A percentile compares a stretch with the other conserved stretches of the same genome.
Evolutionary conservation across 495 filamentous ascomycete genomes (phyloP).

Genomic region (Hypoxylon perforatum): DNA sequence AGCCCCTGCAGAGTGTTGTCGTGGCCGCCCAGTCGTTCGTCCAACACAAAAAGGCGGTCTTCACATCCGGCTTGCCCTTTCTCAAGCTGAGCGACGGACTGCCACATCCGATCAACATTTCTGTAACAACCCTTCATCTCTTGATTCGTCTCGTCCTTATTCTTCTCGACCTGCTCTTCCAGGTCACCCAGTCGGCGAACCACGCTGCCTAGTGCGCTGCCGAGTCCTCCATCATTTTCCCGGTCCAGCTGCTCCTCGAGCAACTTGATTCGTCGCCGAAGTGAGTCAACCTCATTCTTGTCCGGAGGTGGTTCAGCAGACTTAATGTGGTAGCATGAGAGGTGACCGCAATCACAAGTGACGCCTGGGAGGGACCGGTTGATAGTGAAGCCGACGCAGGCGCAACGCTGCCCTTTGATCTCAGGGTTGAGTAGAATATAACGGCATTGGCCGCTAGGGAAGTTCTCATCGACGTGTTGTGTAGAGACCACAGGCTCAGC

Average conservation of each 20-base stretch:
- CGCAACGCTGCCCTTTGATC: slow-evolving; percentile 65
- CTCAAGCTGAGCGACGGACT: slow-evolving; percentile 58
- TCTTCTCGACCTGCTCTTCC: slow-evolving; percentile 64
- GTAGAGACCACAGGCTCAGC: slow-evolving; percentile 28
- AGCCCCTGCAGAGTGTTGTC: slow-evolving; percentile 56
- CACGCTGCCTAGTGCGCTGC: slow-evolving; percentile 45
- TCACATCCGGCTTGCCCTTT: slow-evolving; percentile 56
- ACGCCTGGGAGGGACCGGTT: slow-evolving; percentile 61
- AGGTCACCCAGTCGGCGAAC: slow-evolving; percentile 58
- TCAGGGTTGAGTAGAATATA: slow-evolving; percentile 66
- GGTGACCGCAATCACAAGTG: slow-evolving; percentile 65
- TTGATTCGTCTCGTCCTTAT: slow-evolving; percentile 57
- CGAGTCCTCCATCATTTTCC: slow-evolving; percentile 55
- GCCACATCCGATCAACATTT: slow-evolving; percentile 62
- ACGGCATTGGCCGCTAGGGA: slow-evolving; percentile 65
- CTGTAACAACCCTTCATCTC: slow-evolving; percentile 63
- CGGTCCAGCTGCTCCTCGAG: slow-evolving; percentile 60
- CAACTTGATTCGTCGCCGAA: slow-evolving; percentile 57
- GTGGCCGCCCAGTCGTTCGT: slow-evolving; percentile 54
- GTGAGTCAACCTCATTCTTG: slow-evolving; percentile 58
- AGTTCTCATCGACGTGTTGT: slow-evolving; percentile 50
- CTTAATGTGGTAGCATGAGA: slow-evolving; percentile 64
- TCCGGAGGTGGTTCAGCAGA: slow-evolving; percentile 52
- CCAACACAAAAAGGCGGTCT: slow-evolving; percentile 56
- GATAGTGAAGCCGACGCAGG: slow-evolving; percentile 65